Evolutionary conservation across 345 rosid genomes (phyloP), one percentile per base, ranked within the genome.

Genomic region (Iberis pinnata): DNA sequence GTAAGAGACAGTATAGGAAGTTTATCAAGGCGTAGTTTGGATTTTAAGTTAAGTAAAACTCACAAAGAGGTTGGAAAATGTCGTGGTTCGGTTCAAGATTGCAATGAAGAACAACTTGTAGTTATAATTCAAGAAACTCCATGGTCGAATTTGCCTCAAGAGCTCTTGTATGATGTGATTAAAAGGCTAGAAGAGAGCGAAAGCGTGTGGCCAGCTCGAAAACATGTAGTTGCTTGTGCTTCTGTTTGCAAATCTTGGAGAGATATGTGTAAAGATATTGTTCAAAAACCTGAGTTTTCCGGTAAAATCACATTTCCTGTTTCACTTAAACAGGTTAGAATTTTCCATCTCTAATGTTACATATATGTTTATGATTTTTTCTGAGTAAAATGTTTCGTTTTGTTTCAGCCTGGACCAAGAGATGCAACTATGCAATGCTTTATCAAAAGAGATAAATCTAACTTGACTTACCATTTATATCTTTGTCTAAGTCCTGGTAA

Each of bases 211-310:
- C 97, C 97, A 69, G 73, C 83, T 61, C 87, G 96, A 19, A 82
- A 64, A 76, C 70, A 89, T 65, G 97, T 89, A 18, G 92, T 89
- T 52, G 92, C 96, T 20, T 89, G 97, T 72, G 96, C 97, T 68
- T 88, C 83, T 0, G 97, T 89, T 12, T 89, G 97, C 67, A 78
- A 83, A 53, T 76, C 94, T 12, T 89, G 97, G 97, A 82, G 96
- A 67, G 90, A 79, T 53, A 86, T 89, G 94, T 89, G 97, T 52
- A 77, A 75, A 75, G 97, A 86, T 69, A 82, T 89, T 43, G 97
- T 89, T 18, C 69, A 52, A 49, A 79, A 74, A 55, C 96, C 95
- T 0, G 96, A 89, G 67, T 71, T 84, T 41, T 80, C 78, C 4
- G 97, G 96, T 45, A 86, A 82, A 77, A 84, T 89, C 39, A 89